These are phyloP conservation scores for Penicillium rolfsii DNA, from an alignment of 2,329 filamentous ascomycete genomes.

Conservation along the genomic window DNA sequence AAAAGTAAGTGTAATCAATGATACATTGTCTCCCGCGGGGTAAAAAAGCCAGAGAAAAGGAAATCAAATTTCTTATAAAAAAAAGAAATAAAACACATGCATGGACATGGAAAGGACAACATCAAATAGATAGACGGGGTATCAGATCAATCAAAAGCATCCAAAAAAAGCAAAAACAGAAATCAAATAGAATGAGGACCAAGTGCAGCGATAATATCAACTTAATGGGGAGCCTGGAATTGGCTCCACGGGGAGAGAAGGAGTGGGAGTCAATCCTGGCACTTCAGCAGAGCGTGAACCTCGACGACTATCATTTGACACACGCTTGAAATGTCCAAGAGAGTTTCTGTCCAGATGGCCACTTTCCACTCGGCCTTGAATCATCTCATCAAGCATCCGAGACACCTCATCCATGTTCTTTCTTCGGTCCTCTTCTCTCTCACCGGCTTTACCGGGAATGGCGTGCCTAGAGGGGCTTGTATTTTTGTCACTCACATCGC, in stretches of 20 bases:
- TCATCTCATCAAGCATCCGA: conserved; percentile 93
- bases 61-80: conserved; percentile 12
- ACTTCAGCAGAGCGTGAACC: conserved; percentile 35
- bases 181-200: conserved; percentile 24
- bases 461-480: conserved; percentile 37
- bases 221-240: conserved; percentile 18
- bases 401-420: conserved; percentile 90
- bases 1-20: not conserved
- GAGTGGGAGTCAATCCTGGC: conserved; percentile 33
- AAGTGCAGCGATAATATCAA: conserved; percentile 7
- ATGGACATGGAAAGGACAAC: conserved; percentile 17
- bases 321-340: conserved; percentile 65
- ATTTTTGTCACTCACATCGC: conserved; percentile 26
- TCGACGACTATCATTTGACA: conserved; percentile 51
- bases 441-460: conserved; percentile 35
- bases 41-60: conserved; percentile 2
- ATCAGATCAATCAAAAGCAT: conserved; percentile 30
- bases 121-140: conserved; percentile 26
- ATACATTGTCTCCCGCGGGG: not conserved
- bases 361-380: conserved; percentile 80
- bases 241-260: conserved; percentile 24
- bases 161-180: conserved; percentile 16
- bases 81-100: conserved; percentile 16
- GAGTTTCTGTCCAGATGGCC: conserved; percentile 70
- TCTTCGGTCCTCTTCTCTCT: conserved; percentile 50